These are phyloP conservation scores for Apiosordaria backusii DNA, from an alignment of 495 filamentous ascomycete species.

Conservation along the genomic window DNA sequence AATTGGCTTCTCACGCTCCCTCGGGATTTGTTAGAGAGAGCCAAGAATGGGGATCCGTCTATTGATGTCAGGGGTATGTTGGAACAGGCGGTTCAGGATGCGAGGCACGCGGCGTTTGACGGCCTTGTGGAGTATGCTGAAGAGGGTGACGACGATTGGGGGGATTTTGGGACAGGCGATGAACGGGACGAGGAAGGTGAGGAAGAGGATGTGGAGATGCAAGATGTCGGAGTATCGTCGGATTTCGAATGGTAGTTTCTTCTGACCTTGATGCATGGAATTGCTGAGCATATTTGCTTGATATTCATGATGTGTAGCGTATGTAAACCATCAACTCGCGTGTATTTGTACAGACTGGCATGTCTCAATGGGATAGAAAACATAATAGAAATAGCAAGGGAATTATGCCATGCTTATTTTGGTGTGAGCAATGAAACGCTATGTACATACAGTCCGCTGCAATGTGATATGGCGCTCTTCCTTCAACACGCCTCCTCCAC, in stretches of 20 bases:
- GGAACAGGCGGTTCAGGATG: not conserved
- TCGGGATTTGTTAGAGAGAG: not conserved
- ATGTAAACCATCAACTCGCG: not conserved
- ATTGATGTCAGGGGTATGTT: not conserved
- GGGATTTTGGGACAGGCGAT: not conserved
- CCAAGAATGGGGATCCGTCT: not conserved
- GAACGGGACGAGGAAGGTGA: not conserved
- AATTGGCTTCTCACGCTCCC: slow-evolving; percentile 22
- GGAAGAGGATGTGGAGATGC: not conserved
- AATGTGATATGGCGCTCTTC: not conserved
- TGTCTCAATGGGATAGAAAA: not conserved
- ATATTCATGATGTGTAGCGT: not conserved
- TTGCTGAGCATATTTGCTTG: not conserved
- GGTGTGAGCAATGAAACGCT: not conserved
- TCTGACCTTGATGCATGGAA: not conserved
- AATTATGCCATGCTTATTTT: not conserved
- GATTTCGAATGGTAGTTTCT: not conserved
- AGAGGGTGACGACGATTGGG: not conserved
- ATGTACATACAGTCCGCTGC: not conserved
- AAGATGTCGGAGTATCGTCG: not conserved
- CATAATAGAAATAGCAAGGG: not conserved
- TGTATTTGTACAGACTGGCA: not conserved
- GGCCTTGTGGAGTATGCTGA: not conserved
- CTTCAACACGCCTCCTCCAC: not conserved
- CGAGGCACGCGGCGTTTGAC: not conserved